Percentiles rank a stretch among this genome's conserved stretches.
Evolutionary conservation across 208 protist genomes (phyloP).

Genomic region (Naegleria gruberi): DNA sequence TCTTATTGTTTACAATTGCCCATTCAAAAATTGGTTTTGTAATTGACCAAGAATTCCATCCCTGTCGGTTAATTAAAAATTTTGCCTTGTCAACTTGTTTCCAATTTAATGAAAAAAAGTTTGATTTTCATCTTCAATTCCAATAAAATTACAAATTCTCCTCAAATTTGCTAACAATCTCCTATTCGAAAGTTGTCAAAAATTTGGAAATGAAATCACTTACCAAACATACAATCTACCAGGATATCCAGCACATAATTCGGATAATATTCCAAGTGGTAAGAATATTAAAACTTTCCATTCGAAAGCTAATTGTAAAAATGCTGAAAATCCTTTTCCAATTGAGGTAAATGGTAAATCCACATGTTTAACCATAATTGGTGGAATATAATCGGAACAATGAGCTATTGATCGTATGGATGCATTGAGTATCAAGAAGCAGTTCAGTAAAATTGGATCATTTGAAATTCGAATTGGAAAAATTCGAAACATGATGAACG

Average conservation of each 20-base stretch:
- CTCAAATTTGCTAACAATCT: background rate
- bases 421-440: background rate
- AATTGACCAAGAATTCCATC: background rate
- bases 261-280: background rate
- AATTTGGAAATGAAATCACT: too few relatives aligned
- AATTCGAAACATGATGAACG: too few relatives aligned
- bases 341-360: background rate
- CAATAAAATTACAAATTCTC: background rate
- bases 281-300: background rate
- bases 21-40: background rate
- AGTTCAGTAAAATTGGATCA: background rate
- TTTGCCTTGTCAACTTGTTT: background rate
- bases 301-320: background rate
- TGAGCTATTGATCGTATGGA: background rate
- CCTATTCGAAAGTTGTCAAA: too few relatives aligned
- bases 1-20: background rate
- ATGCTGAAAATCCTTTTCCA: background rate
- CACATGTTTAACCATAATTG: background rate
- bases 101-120: background rate
- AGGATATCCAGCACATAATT: background rate
- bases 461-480: too few relatives aligned
- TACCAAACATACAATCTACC: background rate
- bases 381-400: background rate
- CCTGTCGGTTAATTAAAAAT: background rate
- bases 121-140: background rate